phyloP scores from a whole-genome alignment of 2,329 filamentous ascomycete species.

The Endoconidiophora laricicola region DNA sequence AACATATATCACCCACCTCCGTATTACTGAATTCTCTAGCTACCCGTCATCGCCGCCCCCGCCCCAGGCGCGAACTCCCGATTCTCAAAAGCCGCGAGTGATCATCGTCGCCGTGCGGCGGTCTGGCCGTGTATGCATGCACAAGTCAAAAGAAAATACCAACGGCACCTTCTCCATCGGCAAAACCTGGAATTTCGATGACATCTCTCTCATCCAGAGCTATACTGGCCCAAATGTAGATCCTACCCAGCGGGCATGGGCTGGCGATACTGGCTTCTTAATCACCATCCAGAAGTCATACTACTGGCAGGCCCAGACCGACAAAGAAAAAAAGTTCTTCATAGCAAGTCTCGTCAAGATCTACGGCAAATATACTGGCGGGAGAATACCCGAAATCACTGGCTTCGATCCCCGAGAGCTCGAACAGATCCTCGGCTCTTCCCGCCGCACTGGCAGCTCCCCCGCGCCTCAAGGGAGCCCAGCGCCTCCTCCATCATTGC shows the following conservation, averaged over 20 bases:
- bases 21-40: conserved; percentile 70
- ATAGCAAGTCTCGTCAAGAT: conserved; percentile 94
- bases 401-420: conserved; percentile 72
- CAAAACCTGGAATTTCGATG: conserved; percentile 95
- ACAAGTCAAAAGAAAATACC: conserved; percentile 90
- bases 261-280: conserved; percentile 66
- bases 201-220: conserved; percentile 68
- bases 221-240: conserved; percentile 47
- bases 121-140: conserved; percentile 81
- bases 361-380: conserved; percentile 88
- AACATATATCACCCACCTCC: conserved; percentile 95
- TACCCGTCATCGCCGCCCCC: conserved; percentile 76
- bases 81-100: conserved; percentile 72
- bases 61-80: conserved; percentile 49
- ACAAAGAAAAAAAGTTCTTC: conserved; percentile 98
- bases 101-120: conserved; percentile 89
- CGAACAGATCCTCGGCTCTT: conserved; percentile 53
- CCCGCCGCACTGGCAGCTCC: conserved; percentile 18
- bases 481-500: conserved; percentile 15
- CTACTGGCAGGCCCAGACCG: conserved; percentile 86
- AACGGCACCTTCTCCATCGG: conserved; percentile 94
- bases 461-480: conserved; percentile 18
- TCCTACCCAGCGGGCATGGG: conserved; percentile 55
- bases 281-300: conserved; percentile 88
- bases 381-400: conserved; percentile 57